Percentiles rank a stretch among this genome's conserved stretches.
phyloP scores from a whole-genome alignment of 2,329 filamentous ascomycete species.

The Nemania serpens region DNA sequence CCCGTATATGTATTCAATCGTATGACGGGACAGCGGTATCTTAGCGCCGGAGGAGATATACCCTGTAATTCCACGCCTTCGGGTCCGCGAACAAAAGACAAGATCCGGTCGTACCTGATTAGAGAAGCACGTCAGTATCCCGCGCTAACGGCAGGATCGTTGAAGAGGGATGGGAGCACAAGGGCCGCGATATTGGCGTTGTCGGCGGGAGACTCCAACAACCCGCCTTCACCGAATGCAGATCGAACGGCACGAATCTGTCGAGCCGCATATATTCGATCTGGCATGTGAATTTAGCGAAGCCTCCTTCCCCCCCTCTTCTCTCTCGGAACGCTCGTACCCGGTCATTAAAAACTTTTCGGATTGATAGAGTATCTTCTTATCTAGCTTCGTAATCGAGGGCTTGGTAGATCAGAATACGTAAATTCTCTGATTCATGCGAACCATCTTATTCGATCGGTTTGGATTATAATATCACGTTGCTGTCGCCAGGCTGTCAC shows the following conservation, averaged over 20 bases:
- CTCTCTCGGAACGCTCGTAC: neutral
- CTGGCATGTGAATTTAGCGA: constrained; percentile 32
- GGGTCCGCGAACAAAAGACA: constrained; percentile 17
- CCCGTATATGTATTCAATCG: constrained; percentile 10
- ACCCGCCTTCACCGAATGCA: constrained; percentile 35
- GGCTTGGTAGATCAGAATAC: neutral
- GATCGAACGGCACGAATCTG: constrained; percentile 27
- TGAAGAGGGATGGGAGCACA: neutral
- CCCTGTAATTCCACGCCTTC: constrained; percentile 9
- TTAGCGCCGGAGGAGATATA: constrained; percentile 2
- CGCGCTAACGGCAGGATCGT: constrained; percentile 1
- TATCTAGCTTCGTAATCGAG: neutral
- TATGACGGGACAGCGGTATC: neutral
- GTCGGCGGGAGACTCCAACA: constrained; percentile 15
- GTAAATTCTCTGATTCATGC: neutral
- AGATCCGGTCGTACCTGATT: neutral
- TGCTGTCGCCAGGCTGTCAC: neutral
- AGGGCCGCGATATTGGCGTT: constrained; percentile 8
- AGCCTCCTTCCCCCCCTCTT: neutral
- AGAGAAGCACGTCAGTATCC: neutral
- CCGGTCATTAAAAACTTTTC: constrained; percentile 1
- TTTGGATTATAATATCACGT: neutral
- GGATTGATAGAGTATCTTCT: neutral
- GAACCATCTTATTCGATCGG: constrained; percentile 1
- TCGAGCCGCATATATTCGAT: constrained; percentile 20